These are phyloP conservation scores for Myriosclerotinia curreyana DNA, from an alignment of 2,329 filamentous ascomycete genomes.

Conservation along the genomic window DNA sequence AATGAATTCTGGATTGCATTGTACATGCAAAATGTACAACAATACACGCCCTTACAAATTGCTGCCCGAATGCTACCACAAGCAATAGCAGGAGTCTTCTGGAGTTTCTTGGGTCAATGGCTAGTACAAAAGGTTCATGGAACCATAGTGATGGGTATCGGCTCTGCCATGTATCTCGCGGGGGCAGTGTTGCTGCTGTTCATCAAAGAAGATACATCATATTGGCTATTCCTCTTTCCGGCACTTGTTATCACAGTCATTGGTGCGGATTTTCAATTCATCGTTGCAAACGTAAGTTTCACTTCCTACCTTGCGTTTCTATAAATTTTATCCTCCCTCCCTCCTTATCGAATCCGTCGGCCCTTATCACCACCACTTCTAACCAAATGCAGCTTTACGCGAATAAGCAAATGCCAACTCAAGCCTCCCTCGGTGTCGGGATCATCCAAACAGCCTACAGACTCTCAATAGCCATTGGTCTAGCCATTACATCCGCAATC, in stretches of 20 bases:
- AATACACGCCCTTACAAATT: slow-evolving; percentile 48
- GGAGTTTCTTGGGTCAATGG: slow-evolving; percentile 60
- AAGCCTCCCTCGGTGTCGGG: slow-evolving; percentile 63
- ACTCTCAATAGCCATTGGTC: slow-evolving; percentile 49
- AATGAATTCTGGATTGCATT: slow-evolving; percentile 62
- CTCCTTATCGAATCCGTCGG: rapidly evolving
- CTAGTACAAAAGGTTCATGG: slow-evolving; percentile 64
- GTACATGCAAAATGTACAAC: slow-evolving; percentile 59
- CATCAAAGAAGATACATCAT: slow-evolving; percentile 52
- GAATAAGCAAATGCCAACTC: slow-evolving; percentile 58
- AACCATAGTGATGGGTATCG: slow-evolving; percentile 55
- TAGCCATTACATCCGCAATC: slow-evolving; percentile 61
- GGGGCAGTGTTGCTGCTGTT: slow-evolving; percentile 54
- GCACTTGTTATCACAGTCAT: slow-evolving; percentile 58
- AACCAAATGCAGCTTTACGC: slow-evolving; percentile 58
- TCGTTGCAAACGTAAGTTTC: slow-evolving; percentile 60
- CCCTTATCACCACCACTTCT: not conserved
- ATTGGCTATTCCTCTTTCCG: slow-evolving; percentile 66
- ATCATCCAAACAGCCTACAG: slow-evolving; percentile 64
- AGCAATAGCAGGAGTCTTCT: slow-evolving; percentile 59
- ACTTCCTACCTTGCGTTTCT: not conserved
- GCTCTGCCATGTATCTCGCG: slow-evolving; percentile 43
- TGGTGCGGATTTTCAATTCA: slow-evolving; percentile 68
- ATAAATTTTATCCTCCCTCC: not conserved
- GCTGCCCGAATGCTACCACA: slow-evolving; percentile 64